Evolutionary conservation across 2,329 filamentous ascomycete genomes (phyloP).

Genomic region (Ascochyta clinopodiicola): DNA sequence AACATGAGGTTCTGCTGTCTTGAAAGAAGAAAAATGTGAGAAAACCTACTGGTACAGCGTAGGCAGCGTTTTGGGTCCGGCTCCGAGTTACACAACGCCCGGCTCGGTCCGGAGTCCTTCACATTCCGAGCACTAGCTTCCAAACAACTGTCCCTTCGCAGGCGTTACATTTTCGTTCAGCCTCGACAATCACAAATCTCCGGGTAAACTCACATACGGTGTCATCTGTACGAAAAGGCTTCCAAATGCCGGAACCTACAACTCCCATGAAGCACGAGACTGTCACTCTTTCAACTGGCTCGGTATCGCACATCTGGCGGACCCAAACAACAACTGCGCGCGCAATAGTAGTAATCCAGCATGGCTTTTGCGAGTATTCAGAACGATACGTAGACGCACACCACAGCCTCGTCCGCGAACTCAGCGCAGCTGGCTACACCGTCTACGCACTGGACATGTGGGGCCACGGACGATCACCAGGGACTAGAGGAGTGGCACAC

Average conservation of each 20-base stretch:
- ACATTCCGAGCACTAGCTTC: neutral
- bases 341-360: slow-evolving; percentile 8
- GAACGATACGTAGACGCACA: slow-evolving; percentile 6
- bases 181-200: neutral
- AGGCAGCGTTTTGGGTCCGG: neutral
- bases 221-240: no score
- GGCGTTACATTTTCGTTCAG: neutral
- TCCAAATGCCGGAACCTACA: neutral
- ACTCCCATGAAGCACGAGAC: neutral
- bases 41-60: neutral
- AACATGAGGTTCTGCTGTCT: no score
- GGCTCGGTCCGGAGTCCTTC: neutral
- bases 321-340: neutral
- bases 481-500: slow-evolving; percentile 2
- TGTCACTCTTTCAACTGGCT: neutral
- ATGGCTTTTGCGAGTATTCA: slow-evolving; percentile 16
- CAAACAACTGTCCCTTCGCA: neutral
- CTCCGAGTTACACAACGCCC: neutral
- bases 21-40: neutral
- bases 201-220: neutral
- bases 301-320: neutral
- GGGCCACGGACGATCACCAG: slow-evolving; percentile 8
- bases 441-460: slow-evolving; percentile 9
- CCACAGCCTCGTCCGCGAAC: slow-evolving; percentile 5
- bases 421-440: slow-evolving; percentile 1